These are phyloP conservation scores for Vanrija pseudolonga DNA, from an alignment of 1,284 basidiomycete species.

Conservation along the genomic window DNA sequence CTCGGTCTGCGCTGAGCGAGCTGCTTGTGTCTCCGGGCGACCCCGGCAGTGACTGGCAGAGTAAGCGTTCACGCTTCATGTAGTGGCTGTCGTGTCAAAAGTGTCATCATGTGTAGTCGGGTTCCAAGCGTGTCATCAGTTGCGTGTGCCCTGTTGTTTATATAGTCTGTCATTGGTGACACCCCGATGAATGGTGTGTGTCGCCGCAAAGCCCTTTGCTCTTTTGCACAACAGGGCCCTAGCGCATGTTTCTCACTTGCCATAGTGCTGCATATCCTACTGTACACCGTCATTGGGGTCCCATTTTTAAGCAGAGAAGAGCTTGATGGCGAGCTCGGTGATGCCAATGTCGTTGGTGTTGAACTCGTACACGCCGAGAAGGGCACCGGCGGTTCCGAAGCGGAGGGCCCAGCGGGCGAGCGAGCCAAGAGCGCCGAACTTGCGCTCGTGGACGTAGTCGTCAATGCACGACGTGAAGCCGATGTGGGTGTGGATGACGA, in stretches of 20 bases:
- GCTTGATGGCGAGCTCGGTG: slow-evolving; percentile 64
- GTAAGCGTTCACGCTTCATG: slow-evolving; percentile 22
- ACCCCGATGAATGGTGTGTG: not conserved
- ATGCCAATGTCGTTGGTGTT: slow-evolving; percentile 93
- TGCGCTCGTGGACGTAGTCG: slow-evolving; percentile 92
- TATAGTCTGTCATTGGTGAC: not conserved
- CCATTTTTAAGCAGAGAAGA: slow-evolving; percentile 42
- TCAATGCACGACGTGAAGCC: slow-evolving; percentile 67
- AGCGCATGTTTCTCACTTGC: not conserved
- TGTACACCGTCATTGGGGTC: slow-evolving; percentile 15
- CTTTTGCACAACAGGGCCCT: not conserved
- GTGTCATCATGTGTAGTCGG: not conserved
- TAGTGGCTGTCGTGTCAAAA: not conserved
- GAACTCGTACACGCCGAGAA: slow-evolving; percentile 93
- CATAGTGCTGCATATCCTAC: slow-evolving; percentile 19
- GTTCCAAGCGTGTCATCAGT: not conserved
- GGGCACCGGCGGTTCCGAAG: slow-evolving; percentile 71
- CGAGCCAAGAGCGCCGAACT: slow-evolving; percentile 77
- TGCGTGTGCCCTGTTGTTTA: not conserved
- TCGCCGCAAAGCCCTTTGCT: too few species aligned
- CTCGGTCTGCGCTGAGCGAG: slow-evolving; percentile 24
- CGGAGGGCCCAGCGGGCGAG: slow-evolving; percentile 71
- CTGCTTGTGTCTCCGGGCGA: slow-evolving; percentile 4
- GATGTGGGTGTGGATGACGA: slow-evolving; percentile 93
- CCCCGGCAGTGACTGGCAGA: slow-evolving; percentile 12